phyloP scores from a whole-genome alignment of 2,329 filamentous ascomycete genomes.

The Zymoseptoria brevis region DNA sequence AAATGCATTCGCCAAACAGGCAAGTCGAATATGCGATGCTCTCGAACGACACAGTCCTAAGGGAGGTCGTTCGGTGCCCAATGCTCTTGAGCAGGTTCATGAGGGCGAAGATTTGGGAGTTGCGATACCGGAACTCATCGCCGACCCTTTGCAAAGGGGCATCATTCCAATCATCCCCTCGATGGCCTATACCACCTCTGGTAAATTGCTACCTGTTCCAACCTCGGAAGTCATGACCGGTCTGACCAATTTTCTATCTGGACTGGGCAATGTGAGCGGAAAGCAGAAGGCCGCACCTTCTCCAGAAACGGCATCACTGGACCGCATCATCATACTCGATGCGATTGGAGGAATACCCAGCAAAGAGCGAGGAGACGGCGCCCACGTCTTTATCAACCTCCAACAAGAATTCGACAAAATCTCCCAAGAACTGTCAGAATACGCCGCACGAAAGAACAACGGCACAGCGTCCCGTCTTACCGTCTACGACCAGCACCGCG shows the following conservation, averaged over 20 bases:
- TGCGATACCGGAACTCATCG: constrained; percentile 45
- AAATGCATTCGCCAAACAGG: constrained; percentile 46
- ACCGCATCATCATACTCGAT: constrained; percentile 84
- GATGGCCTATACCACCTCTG: constrained; percentile 50
- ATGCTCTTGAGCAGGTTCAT: constrained; percentile 36
- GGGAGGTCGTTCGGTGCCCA: constrained; percentile 61
- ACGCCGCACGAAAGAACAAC: constrained; percentile 12
- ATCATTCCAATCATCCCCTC: constrained; percentile 63
- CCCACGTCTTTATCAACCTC: constrained; percentile 85
- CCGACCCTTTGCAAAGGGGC: constrained; percentile 58
- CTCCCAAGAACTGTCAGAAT: constrained; percentile 42
- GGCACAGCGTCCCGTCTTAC: constrained; percentile 12
- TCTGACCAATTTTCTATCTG: constrained; percentile 67
- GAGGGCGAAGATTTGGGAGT: constrained; percentile 31
- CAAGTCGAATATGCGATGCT: constrained; percentile 64
- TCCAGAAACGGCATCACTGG: constrained; percentile 40
- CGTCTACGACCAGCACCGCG: constrained; percentile 45
- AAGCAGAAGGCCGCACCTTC: background rate
- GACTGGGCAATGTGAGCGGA: constrained; percentile 36
- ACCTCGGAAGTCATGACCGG: constrained; percentile 64
- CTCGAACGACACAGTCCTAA: constrained; percentile 62
- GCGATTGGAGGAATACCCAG: constrained; percentile 76
- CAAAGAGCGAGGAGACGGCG: constrained; percentile 49
- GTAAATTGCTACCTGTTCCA: constrained; percentile 42
- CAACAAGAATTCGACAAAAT: constrained; percentile 78